A percentile compares a stretch with the other conserved stretches of the same genome.
Evolutionary conservation across 768 basidiomycete genomes (phyloP).

Genomic region (Cyathus striatus): DNA sequence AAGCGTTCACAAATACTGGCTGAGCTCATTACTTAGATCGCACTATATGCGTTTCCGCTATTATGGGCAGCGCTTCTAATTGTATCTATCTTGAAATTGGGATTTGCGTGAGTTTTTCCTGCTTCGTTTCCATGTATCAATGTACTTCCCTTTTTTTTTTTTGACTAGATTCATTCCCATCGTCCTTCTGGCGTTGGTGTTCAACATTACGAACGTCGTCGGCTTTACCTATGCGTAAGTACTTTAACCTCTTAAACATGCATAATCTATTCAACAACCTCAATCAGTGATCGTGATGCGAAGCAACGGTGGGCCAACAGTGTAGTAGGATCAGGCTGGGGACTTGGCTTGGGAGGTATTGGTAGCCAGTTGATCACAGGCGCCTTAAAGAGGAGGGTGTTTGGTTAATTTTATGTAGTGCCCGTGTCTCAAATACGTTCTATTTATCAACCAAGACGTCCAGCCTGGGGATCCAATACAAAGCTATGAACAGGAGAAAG

Average conservation of each 20-base stretch:
- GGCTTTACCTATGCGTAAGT: slow-evolving; percentile 94
- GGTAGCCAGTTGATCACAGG: slow-evolving; percentile 83
- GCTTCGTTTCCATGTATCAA: no score
- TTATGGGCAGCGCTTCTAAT: slow-evolving; percentile 86
- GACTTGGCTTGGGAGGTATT: slow-evolving; percentile 71
- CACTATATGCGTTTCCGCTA: slow-evolving; percentile 84
- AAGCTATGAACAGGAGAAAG: slow-evolving; percentile 9
- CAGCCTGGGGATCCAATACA: slow-evolving; percentile 19
- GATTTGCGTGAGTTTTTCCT: slow-evolving; percentile 61
- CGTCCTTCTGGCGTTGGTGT: slow-evolving; percentile 88
- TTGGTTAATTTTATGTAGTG: slow-evolving; percentile 44
- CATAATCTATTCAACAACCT: slow-evolving; percentile 5
- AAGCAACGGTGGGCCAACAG: slow-evolving; percentile 87
- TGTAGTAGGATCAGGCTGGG: slow-evolving; percentile 66
- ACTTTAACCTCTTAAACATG: slow-evolving; percentile 1
- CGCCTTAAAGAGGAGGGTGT: slow-evolving; percentile 74
- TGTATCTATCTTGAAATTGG: slow-evolving; percentile 86
- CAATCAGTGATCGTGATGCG: slow-evolving; percentile 78
- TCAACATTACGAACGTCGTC: slow-evolving; percentile 93
- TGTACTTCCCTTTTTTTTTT: no score
- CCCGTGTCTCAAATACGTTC: not conserved
- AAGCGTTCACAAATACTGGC: not conserved
- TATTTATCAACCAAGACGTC: slow-evolving; percentile 11
- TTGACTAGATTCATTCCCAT: slow-evolving; percentile 93
- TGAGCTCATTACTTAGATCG: slow-evolving; percentile 49